phyloP scores from a whole-genome alignment of 345 rosid species.

The Aethionema arabicum region DNA sequence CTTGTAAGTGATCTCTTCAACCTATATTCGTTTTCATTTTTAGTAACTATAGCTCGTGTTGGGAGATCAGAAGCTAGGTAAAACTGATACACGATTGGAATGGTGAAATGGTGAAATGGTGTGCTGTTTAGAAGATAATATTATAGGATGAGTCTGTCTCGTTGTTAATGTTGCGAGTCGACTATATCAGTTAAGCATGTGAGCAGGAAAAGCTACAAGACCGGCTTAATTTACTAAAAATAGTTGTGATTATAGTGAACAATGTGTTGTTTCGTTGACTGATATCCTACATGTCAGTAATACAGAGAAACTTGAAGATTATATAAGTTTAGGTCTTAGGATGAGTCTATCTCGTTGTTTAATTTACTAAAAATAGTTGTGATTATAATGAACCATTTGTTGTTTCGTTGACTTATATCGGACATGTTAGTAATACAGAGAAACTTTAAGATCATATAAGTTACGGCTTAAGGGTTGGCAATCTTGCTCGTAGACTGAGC shows the following conservation, averaged over 20 bases:
- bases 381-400: not conserved
- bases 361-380: slow-evolving; percentile 1
- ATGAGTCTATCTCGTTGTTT: not conserved
- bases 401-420: slow-evolving; percentile 20
- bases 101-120: not conserved
- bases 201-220: slow-evolving; percentile 15
- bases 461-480: slow-evolving; percentile 15
- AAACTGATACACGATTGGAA: not conserved
- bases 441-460: slow-evolving; percentile 7
- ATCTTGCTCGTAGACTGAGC: slow-evolving; percentile 20
- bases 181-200: slow-evolving; percentile 8
- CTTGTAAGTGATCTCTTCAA: slow-evolving; percentile 55
- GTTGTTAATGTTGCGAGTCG: slow-evolving; percentile 9
- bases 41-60: slow-evolving; percentile 12
- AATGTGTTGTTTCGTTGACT: slow-evolving; percentile 11
- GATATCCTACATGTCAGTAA: slow-evolving; percentile 7
- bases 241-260: slow-evolving; percentile 1
- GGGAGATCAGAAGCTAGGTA: slow-evolving; percentile 7
- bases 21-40: slow-evolving; percentile 7
- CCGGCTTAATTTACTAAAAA: slow-evolving; percentile 9
- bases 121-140: slow-evolving; percentile 5
- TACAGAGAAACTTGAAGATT: slow-evolving; percentile 11
- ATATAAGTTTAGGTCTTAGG: not conserved
- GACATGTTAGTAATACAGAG: not conserved
- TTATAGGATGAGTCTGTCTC: slow-evolving; percentile 3